Conservation (phyloP, 228 moss, liverwort and hornwort genomes). For the Sphagnum fallax region DNA sequence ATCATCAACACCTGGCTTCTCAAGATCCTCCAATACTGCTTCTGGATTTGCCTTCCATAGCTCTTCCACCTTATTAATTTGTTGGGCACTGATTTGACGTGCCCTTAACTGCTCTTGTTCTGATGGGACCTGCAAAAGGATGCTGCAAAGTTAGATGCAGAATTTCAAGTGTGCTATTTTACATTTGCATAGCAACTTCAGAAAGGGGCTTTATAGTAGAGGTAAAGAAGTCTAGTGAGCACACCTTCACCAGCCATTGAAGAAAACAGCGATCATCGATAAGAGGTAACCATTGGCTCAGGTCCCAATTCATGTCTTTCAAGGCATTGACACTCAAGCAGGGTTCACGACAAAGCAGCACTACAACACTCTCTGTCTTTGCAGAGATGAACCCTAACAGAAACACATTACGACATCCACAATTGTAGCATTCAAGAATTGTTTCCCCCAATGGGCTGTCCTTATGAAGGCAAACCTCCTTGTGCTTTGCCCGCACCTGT, state of each 20-base stretch:
- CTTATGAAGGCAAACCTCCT: slow-evolving; percentile 65
- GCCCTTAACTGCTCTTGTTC: slow-evolving; percentile 66
- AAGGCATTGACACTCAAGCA: slow-evolving; percentile 58
- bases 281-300: slow-evolving; percentile 55
- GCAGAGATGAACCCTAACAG: slow-evolving; percentile 65
- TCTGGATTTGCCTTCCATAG: slow-evolving; percentile 58
- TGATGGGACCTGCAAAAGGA: slow-evolving; percentile 39
- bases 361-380: slow-evolving; percentile 63
- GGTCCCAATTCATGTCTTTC: slow-evolving; percentile 72
- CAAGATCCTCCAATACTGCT: slow-evolving; percentile 57
- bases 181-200: too few relatives aligned
- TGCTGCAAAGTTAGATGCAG: too few relatives aligned
- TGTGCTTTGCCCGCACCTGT: slow-evolving; percentile 68
- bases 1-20: slow-evolving; percentile 64
- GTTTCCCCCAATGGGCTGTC: slow-evolving; percentile 63
- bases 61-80: slow-evolving; percentile 67
- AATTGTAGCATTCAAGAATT: slow-evolving; percentile 64
- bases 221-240: not conserved
- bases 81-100: slow-evolving; percentile 62
- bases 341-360: slow-evolving; percentile 56
- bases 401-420: slow-evolving; percentile 63
- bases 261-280: slow-evolving; percentile 65
- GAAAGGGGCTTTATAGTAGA: too few relatives aligned
- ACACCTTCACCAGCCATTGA: slow-evolving; percentile 60
- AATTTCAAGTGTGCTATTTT: too few relatives aligned